These are phyloP conservation scores for Xerocomus brunneocitrinus DNA, from an alignment of 768 basidiomycete genomes.

Conservation along the genomic window DNA sequence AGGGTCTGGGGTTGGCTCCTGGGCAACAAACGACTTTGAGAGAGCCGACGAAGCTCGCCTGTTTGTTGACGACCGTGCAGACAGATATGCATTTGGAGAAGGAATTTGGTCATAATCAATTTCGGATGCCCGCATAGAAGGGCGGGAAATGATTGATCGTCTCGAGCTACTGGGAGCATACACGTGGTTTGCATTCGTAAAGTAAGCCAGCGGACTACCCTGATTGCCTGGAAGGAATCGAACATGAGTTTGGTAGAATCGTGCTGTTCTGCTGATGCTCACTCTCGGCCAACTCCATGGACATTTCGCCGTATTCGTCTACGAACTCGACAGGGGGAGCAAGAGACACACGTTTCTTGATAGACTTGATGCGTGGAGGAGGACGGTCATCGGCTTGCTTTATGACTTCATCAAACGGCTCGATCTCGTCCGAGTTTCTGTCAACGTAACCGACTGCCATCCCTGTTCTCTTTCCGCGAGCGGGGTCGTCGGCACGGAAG, in stretches of 20 bases:
- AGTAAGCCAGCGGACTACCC: constrained; percentile 33
- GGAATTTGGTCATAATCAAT: constrained; percentile 61
- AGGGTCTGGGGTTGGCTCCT: constrained; percentile 20
- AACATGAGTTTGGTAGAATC: constrained; percentile 3
- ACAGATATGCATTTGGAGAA: constrained; percentile 43
- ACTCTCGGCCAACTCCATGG: constrained; percentile 78
- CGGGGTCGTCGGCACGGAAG: constrained; percentile 71
- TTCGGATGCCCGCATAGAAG: constrained; percentile 48
- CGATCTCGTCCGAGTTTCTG: constrained; percentile 76
- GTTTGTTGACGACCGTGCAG: constrained; percentile 32
- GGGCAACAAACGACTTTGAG: constrained; percentile 25
- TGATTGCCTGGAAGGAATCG: constrained; percentile 21
- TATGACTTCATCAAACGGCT: constrained; percentile 73
- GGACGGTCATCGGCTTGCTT: constrained; percentile 64
- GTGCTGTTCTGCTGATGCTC: constrained; percentile 23
- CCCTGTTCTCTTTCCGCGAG: constrained; percentile 78
- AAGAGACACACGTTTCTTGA: constrained; percentile 44
- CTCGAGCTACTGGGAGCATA: constrained; percentile 36
- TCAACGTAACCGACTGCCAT: constrained; percentile 63
- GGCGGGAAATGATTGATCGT: constrained; percentile 39
- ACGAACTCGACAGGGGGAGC: constrained; percentile 36
- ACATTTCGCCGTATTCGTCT: constrained; percentile 62
- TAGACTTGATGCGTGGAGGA: constrained; percentile 51
- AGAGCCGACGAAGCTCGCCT: constrained; percentile 34
- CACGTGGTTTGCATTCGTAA: constrained; percentile 32